Evolutionary conservation across 495 filamentous ascomycete genomes (phyloP).

Genomic region (Lasiosphaeriaceae sp.): DNA sequence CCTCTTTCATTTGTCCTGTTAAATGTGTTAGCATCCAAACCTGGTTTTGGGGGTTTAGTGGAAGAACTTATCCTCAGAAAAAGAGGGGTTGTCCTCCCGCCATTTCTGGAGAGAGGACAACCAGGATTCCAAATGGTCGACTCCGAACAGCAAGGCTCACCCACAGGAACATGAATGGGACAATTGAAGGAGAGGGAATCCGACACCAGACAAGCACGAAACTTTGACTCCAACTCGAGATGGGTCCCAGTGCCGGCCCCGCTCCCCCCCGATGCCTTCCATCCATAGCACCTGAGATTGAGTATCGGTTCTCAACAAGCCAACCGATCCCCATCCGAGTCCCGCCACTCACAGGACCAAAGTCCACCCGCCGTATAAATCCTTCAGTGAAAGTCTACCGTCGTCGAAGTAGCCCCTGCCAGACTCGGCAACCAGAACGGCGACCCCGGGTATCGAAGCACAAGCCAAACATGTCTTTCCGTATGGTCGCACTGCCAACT

Average conservation of each 20-base stretch:
- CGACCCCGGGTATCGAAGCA: slow-evolving; percentile 32
- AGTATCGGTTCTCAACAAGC: slow-evolving; percentile 18
- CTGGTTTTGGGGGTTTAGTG: slow-evolving; percentile 8
- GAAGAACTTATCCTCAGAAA: slow-evolving; percentile 62
- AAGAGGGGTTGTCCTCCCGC: slow-evolving; percentile 51
- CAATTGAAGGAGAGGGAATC: slow-evolving; percentile 18
- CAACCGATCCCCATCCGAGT: slow-evolving; percentile 8
- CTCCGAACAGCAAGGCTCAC: slow-evolving; percentile 23
- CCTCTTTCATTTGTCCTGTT: not conserved
- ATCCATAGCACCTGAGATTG: slow-evolving; percentile 4
- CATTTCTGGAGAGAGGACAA: slow-evolving; percentile 38
- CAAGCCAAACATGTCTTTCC: slow-evolving; percentile 49
- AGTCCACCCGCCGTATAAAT: slow-evolving; percentile 1
- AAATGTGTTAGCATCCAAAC: slow-evolving; percentile 20
- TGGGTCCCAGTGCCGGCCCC: slow-evolving; percentile 63
- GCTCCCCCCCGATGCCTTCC: slow-evolving; percentile 8
- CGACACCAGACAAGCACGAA: slow-evolving; percentile 74
- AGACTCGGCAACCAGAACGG: slow-evolving; percentile 36
- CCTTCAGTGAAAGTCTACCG: slow-evolving; percentile 21
- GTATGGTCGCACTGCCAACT: slow-evolving; percentile 74
- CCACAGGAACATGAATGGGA: slow-evolving; percentile 12
- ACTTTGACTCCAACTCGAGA: slow-evolving; percentile 95
- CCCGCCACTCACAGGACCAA: slow-evolving; percentile 15
- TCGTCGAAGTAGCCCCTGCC: slow-evolving; percentile 34
- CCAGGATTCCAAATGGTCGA: slow-evolving; percentile 32